Conservation (phyloP, 306 rosid genomes). For the Cucurbita argyrosperma region DNA sequence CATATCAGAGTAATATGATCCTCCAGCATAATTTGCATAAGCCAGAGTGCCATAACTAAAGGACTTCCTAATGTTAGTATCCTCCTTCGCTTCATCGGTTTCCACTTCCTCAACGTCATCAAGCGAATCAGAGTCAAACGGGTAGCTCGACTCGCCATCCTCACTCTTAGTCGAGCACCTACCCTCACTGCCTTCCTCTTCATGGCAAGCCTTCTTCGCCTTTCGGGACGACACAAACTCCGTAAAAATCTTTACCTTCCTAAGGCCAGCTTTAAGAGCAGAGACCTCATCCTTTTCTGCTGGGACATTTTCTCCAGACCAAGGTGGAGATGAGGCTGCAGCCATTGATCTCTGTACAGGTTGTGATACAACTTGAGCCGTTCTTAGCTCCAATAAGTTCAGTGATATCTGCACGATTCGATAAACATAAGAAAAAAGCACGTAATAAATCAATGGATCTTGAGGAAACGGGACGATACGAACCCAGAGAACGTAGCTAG, state of each 20-base stretch:
- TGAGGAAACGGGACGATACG: conserved; percentile 5
- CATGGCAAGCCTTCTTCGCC: conserved; percentile 51
- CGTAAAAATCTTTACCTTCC: conserved; percentile 71
- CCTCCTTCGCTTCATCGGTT: conserved; percentile 78
- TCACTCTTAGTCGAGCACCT: conserved; percentile 79
- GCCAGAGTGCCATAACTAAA: conserved; percentile 93
- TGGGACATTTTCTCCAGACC: conserved; percentile 34
- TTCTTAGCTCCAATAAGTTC: conserved; percentile 68
- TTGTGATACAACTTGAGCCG: conserved; percentile 48
- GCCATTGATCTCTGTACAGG: conserved; percentile 48
- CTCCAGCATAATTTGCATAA: conserved; percentile 72
- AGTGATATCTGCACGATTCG: conserved; percentile 46
- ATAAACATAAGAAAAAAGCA: not conserved
- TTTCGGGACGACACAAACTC: conserved; percentile 73
- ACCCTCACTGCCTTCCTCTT: conserved; percentile 84
- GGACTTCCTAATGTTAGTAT: conserved; percentile 69
- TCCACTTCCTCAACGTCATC: conserved; percentile 85
- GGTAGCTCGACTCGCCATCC: conserved; percentile 78
- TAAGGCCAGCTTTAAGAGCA: conserved; percentile 87
- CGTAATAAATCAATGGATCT: not conserved
- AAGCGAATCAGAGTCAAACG: conserved; percentile 80
- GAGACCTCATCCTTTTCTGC: conserved; percentile 83
- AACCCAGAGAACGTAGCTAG: conserved; percentile 55
- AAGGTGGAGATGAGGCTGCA: conserved; percentile 40
- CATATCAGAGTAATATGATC: conserved; percentile 46